Percentiles rank a stretch among this genome's conserved stretches.
These are phyloP conservation scores for Hyaloperonospora brassicae DNA, from an alignment of 352 stramenopile genomes.

Conservation along the genomic window DNA sequence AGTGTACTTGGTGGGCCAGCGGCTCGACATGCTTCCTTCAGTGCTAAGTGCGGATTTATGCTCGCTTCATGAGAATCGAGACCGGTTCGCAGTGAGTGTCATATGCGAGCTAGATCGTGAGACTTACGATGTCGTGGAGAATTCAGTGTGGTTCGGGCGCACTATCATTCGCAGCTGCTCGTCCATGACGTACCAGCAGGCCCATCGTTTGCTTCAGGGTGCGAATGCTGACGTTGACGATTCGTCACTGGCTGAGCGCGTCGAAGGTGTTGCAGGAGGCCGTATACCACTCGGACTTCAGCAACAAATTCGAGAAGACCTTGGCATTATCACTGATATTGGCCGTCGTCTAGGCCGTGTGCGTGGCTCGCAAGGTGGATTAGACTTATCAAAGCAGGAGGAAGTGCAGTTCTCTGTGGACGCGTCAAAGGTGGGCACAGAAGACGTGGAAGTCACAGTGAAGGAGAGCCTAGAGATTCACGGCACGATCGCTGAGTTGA, in stretches of 20 bases:
- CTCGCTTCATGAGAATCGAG: conserved; percentile 85
- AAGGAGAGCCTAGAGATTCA: conserved; percentile 92
- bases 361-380: conserved; percentile 55
- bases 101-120: conserved; percentile 86
- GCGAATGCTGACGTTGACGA: conserved; percentile 51
- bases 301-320: conserved; percentile 40
- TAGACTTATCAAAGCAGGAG: conserved; percentile 76
- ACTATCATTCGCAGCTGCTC: conserved; percentile 95
- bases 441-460: conserved; percentile 77
- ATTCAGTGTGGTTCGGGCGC: conserved; percentile 79
- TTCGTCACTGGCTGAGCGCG: conserved; percentile 10
- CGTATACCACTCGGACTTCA: conserved; percentile 52
- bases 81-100: conserved; percentile 87
- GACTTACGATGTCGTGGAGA: conserved; percentile 49
- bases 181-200: conserved; percentile 84
- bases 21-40: conserved; percentile 88
- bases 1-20: conserved; percentile 95
- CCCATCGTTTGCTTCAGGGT: conserved; percentile 62
- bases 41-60: conserved; percentile 87
- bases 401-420: conserved; percentile 84
- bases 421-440: conserved; percentile 53
- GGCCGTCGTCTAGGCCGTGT: conserved; percentile 47
- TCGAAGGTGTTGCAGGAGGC: conserved; percentile 55
- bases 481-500: conserved; percentile 89
- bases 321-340: conserved; percentile 58